Base-by-base conservation (phyloP, 2,329 filamentous ascomycete genomes). In the Anthostomella pinea region DNA sequence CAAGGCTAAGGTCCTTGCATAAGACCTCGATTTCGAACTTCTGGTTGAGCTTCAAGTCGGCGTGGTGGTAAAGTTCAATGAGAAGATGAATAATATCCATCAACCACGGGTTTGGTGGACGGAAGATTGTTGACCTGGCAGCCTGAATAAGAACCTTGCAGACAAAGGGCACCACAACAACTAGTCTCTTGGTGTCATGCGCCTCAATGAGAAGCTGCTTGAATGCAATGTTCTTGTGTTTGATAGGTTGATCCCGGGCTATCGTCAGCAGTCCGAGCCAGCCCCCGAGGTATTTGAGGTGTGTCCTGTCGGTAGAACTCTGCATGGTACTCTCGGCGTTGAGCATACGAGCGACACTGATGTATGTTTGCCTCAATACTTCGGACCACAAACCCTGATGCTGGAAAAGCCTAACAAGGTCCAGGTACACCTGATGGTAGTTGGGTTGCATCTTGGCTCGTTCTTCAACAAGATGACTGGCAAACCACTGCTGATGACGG, bases 11-110 rank as follows among this genome's bases (percentile, higher is more conserved):
- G 9, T 90, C 90, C 59, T 94, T 94, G 70, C 90, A 98, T 16
- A 98, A 75, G 17, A 98, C 90, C 63, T 98, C 93, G 39, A 98
- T 97, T 63, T 98, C 93, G 53, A 98, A 98, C 55, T 97, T 98
- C 33, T 95, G 81, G 51, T 97, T 97, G 23, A 98, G 77, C 62
- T 97, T 97, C 38, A 98, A 70, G 52, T 96, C 91, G 10, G 87
- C 88, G 54, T 86, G 85, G 56, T 95, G 85, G 56, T 98, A 98
- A 4, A 98, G 74, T 57, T 98, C 94, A 53, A 95, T 87, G 22
- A 98, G 74, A 6, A 97, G 72, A 46, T 87, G 79, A 37, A 98
- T 80, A 35, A 98, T 93, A 54, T 98, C 93, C 86, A 96, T 95
- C 28, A 96, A 64, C 93, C 93, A 98, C 2, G 93, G 93, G 53